phyloP scores from a whole-genome alignment of 1,139 yeast species.

The Meyerozyma sp. region DNA sequence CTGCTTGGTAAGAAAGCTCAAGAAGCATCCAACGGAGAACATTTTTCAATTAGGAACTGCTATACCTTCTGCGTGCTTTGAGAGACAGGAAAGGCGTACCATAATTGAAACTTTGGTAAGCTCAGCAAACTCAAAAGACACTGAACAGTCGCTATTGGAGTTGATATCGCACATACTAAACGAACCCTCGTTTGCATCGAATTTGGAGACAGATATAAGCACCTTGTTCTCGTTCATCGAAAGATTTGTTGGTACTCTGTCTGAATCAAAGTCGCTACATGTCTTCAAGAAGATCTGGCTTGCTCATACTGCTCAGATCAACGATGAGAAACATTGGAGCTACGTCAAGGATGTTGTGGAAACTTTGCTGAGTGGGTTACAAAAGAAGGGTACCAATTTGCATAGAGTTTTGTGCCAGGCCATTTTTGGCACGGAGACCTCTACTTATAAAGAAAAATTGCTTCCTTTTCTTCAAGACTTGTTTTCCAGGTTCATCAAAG shows the following conservation, averaged over 20 bases:
- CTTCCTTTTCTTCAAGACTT: background rate
- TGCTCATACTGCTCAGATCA: background rate
- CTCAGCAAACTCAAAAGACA: background rate
- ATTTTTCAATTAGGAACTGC: background rate
- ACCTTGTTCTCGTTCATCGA: background rate
- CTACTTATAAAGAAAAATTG: background rate
- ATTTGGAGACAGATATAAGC: background rate
- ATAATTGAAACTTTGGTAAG: background rate
- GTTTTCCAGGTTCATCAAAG: background rate
- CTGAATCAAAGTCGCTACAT: background rate
- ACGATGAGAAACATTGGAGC: background rate
- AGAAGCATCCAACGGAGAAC: background rate
- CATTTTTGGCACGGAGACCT: background rate
- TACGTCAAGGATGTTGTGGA: background rate
- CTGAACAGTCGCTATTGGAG: background rate
- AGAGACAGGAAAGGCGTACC: background rate
- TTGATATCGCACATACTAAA: background rate
- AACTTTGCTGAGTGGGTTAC: background rate
- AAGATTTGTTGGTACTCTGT: background rate
- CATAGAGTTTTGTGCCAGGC: background rate
- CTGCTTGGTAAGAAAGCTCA: slow-evolving; percentile 5
- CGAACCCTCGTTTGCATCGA: background rate
- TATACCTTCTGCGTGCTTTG: background rate
- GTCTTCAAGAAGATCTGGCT: background rate
- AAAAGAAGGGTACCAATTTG: background rate